phyloP scores from a whole-genome alignment of 2,329 filamentous ascomycete genomes.

The Beauveria caledonica region DNA sequence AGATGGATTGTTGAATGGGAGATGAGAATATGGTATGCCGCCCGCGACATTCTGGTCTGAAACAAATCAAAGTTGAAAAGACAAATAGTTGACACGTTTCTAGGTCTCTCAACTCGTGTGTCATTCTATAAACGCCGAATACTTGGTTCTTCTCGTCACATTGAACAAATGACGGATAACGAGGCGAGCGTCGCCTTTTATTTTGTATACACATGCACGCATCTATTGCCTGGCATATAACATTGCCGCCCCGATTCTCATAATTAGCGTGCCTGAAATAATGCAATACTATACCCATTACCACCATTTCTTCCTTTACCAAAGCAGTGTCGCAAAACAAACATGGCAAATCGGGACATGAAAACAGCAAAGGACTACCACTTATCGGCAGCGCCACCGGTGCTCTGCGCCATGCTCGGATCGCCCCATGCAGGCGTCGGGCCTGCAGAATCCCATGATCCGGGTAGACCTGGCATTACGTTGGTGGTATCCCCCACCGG shows the following conservation, averaged over 20 bases:
- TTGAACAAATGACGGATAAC: too few relatives aligned
- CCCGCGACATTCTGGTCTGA: neutral
- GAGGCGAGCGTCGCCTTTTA: neutral
- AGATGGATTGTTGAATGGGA: slow-evolving; percentile 70
- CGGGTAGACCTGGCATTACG: slow-evolving; percentile 26
- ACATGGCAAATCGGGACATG: too few relatives aligned
- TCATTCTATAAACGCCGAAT: neutral
- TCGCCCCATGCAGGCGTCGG: slow-evolving; percentile 23
- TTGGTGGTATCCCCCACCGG: slow-evolving; percentile 14
- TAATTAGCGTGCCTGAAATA: too few relatives aligned
- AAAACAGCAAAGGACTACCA: slow-evolving; percentile 7
- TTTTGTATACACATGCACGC: neutral
- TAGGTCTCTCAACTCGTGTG: slow-evolving; percentile 1
- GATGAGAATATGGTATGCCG: slow-evolving; percentile 58
- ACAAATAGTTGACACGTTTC: neutral
- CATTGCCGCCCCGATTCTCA: neutral
- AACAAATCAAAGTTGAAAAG: neutral
- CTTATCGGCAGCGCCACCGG: slow-evolving; percentile 18
- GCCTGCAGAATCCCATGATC: neutral
- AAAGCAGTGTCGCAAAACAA: too few relatives aligned
- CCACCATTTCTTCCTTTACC: too few relatives aligned
- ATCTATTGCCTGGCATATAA: neutral
- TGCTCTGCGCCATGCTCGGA: slow-evolving; percentile 23
- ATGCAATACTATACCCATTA: too few relatives aligned
- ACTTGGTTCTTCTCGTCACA: too few relatives aligned